These are phyloP conservation scores for Macrolepiota dolichaula DNA, from an alignment of 768 basidiomycete species.

Conservation along the genomic window DNA sequence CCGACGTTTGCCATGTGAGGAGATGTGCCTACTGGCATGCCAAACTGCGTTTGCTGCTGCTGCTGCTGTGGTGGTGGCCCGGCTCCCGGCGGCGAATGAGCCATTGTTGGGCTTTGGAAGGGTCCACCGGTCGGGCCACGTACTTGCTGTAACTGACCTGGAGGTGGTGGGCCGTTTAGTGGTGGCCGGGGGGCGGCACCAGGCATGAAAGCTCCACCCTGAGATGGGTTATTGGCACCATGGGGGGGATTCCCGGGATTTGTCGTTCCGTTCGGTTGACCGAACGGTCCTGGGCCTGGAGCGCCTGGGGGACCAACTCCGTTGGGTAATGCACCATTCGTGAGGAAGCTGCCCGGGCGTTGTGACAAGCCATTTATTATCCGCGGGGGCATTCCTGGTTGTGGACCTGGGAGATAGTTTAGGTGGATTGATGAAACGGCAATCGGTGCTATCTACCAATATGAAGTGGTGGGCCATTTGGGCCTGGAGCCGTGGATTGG, in stretches of 20 bases:
- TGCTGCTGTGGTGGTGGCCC: slow-evolving; percentile 19
- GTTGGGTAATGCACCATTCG: slow-evolving; percentile 9
- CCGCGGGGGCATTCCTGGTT: slow-evolving; percentile 13
- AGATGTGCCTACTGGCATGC: slow-evolving; percentile 46
- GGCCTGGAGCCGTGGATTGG: slow-evolving; percentile 21
- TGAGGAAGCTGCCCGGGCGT: slow-evolving; percentile 4
- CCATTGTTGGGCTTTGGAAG: slow-evolving; percentile 65
- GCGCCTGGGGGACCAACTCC: slow-evolving; percentile 11
- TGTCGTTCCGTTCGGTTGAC: slow-evolving; percentile 9
- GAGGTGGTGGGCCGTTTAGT: slow-evolving; percentile 15
- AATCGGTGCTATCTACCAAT: slow-evolving; percentile 1
- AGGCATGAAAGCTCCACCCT: slow-evolving; percentile 20
- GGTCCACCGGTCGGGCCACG: slow-evolving; percentile 26
- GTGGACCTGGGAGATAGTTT: slow-evolving; percentile 6
- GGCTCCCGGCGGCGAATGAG: slow-evolving; percentile 52
- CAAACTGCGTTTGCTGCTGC: slow-evolving; percentile 37
- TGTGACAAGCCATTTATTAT: slow-evolving; percentile 17
- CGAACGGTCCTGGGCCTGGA: slow-evolving; percentile 11
- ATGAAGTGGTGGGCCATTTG: slow-evolving; percentile 14
- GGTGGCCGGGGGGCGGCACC: slow-evolving; percentile 14
- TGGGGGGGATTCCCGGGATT: slow-evolving; percentile 9
- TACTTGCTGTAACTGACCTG: slow-evolving; percentile 15
- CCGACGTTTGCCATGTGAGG: slow-evolving; percentile 46
- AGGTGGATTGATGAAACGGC: background rate
- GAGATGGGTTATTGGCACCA: slow-evolving; percentile 10